Percentiles rank a stretch among this genome's conserved stretches.
These are phyloP conservation scores for Agaricus subrufescens DNA, from an alignment of 768 basidiomycete species.

Conservation along the genomic window DNA sequence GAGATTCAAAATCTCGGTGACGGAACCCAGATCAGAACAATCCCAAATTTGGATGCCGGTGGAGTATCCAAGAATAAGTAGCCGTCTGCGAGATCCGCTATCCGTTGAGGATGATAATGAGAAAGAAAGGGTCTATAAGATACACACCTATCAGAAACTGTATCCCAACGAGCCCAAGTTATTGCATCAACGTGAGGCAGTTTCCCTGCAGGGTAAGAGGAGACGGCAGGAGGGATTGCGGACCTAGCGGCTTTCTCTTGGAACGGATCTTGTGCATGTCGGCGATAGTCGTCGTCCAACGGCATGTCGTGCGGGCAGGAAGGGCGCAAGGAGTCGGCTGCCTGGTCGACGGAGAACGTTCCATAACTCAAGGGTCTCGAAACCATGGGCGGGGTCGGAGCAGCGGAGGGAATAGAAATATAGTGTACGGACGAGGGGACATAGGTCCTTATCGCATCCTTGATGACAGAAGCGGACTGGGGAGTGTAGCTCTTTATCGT, in stretches of 20 bases:
- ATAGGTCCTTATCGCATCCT: conserved; percentile 37
- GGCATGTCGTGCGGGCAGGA: too few relatives aligned
- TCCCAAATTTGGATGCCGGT: conserved; percentile 61
- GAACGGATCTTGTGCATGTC: too few relatives aligned
- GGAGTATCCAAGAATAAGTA: conserved; percentile 33
- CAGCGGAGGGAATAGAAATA: conserved; percentile 26
- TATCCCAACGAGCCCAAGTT: conserved; percentile 5
- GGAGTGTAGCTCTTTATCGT: conserved; percentile 1
- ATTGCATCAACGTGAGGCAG: neutral
- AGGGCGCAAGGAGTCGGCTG: too few relatives aligned
- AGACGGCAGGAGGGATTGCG: too few relatives aligned
- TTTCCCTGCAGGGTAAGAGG: too few relatives aligned
- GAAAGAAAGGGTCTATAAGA: neutral
- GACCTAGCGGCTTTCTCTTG: too few relatives aligned
- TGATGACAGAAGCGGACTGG: neutral
- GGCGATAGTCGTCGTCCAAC: too few relatives aligned
- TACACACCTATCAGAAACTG: neutral
- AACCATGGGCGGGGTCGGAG: conserved; percentile 44
- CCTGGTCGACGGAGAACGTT: conserved; percentile 5
- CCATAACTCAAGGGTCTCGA: conserved; percentile 20
- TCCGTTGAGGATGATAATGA: neutral
- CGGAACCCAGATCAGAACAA: conserved; percentile 41
- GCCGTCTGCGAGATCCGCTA: neutral
- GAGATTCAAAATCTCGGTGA: conserved; percentile 50
- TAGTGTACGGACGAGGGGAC: conserved; percentile 42